Evolutionary conservation across 2,329 filamentous ascomycete species (phyloP).

Genomic region (Elsinoe necatrix): DNA sequence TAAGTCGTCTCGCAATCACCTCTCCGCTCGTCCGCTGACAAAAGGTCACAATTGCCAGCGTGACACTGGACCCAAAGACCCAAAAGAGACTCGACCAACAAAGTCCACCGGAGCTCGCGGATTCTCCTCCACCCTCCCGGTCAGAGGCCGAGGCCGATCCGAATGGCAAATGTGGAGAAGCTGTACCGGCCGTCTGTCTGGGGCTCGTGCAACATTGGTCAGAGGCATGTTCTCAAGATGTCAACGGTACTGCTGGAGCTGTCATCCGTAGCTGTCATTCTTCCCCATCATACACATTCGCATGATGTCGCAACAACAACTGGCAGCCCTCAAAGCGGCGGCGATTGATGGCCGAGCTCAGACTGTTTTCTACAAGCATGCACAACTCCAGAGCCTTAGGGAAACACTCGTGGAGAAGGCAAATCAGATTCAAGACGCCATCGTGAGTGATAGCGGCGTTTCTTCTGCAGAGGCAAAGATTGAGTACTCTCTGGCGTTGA

Average conservation of each 20-base stretch:
- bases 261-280: neutral
- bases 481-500: conserved; percentile 37
- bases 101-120: neutral
- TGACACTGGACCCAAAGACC: neutral
- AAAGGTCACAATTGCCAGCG: conserved; percentile 3
- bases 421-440: conserved; percentile 33
- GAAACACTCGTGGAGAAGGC: conserved; percentile 31
- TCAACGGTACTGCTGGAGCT: neutral
- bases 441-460: conserved; percentile 33
- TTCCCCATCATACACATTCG: neutral
- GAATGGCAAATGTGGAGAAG: neutral
- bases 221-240: conserved; percentile 6
- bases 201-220: neutral
- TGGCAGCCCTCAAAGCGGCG: conserved; percentile 32
- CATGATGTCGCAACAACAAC: conserved; percentile 21
- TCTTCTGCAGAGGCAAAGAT: conserved; percentile 32
- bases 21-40: neutral
- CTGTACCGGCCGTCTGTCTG: neutral
- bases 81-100: neutral
- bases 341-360: conserved; percentile 38
- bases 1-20: neutral
- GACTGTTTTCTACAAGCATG: conserved; percentile 40
- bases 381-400: conserved; percentile 39
- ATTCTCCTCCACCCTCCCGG: conserved; percentile 2
- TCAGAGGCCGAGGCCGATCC: neutral